These are phyloP conservation scores for Chara braunii DNA, from an alignment of 139 green algal species.

Conservation along the genomic window DNA sequence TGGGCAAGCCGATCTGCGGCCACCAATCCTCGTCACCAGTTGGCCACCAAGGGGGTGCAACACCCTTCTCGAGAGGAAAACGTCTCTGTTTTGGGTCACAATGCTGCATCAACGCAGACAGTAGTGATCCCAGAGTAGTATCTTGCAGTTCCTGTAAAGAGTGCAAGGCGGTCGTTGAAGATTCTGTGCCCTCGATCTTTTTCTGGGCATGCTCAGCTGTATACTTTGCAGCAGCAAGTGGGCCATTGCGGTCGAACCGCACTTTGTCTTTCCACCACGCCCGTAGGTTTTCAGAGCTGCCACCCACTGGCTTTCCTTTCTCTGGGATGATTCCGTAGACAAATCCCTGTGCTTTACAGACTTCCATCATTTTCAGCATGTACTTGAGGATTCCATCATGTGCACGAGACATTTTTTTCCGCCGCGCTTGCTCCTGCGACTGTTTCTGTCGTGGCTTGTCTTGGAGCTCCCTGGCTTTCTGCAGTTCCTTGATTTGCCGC, in stretches of 20 bases:
- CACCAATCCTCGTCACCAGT: constrained; percentile 36
- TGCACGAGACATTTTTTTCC: constrained; percentile 41
- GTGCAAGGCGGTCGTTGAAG: neutral
- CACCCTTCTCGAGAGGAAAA: constrained; percentile 31
- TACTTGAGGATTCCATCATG: constrained; percentile 42
- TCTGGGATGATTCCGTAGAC: constrained; percentile 42
- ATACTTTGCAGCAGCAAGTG: constrained; percentile 29
- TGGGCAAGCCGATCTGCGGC: constrained; percentile 17
- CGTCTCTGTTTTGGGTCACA: constrained; percentile 30
- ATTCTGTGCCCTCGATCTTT: neutral
- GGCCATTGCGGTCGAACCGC: constrained; percentile 40
- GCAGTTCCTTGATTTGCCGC: constrained; percentile 16
- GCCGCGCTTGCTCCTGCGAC: constrained; percentile 35
- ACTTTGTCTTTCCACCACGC: constrained; percentile 44
- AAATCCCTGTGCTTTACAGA: constrained; percentile 41
- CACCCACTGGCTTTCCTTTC: constrained; percentile 38
- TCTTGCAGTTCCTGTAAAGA: constrained; percentile 35
- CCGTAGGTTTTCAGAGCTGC: constrained; percentile 33
- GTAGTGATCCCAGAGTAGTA: constrained; percentile 32
- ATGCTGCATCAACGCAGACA: constrained; percentile 40
- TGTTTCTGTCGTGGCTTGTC: constrained; percentile 31
- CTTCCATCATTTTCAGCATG: constrained; percentile 45
- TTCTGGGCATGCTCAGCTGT: constrained; percentile 19
- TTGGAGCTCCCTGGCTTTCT: constrained; percentile 18
- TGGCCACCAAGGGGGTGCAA: constrained; percentile 32